Evolutionary conservation across 2,329 filamentous ascomycete species (phyloP).

Genomic region (Ophiostoma novo-ulmi): DNA sequence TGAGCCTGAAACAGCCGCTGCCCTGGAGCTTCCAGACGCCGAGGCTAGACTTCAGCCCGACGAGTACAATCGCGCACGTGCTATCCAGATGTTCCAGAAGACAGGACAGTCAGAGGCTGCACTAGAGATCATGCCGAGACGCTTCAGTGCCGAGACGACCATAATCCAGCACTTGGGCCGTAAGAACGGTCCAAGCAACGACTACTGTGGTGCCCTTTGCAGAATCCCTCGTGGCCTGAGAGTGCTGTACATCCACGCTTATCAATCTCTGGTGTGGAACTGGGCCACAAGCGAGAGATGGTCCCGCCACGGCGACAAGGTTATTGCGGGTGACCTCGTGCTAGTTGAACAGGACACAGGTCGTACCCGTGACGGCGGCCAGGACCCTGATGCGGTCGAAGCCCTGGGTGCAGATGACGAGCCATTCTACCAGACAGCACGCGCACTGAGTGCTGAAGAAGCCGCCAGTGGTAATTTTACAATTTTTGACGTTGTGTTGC

Average conservation of each 20-base stretch:
- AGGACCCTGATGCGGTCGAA: conserved; percentile 44
- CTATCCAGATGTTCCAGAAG: conserved; percentile 67
- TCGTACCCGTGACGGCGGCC: conserved; percentile 45
- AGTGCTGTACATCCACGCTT: conserved; percentile 94
- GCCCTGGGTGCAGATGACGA: conserved; percentile 47
- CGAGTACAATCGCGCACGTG: conserved; percentile 71
- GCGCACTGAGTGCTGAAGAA: conserved; percentile 71
- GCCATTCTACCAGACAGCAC: conserved; percentile 51
- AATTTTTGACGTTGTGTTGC: conserved; percentile 85
- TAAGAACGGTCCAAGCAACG: conserved; percentile 48
- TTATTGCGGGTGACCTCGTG: conserved; percentile 82
- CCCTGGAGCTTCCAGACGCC: conserved; percentile 40
- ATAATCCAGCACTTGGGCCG: conserved; percentile 72
- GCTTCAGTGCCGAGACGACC: conserved; percentile 73
- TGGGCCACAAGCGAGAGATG: conserved; percentile 74
- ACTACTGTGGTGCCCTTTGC: conserved; percentile 76
- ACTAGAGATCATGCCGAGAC: conserved; percentile 64
- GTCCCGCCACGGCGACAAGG: conserved; percentile 64
- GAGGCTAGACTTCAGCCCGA: conserved; percentile 57
- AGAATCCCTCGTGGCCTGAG: conserved; percentile 75
- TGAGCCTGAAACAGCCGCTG: conserved; percentile 49
- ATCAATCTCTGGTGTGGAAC: conserved; percentile 95
- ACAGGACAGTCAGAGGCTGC: conserved; percentile 56
- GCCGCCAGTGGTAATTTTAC: conserved; percentile 68
- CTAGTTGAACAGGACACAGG: conserved; percentile 43